Evolutionary conservation across 1,284 basidiomycete genomes (phyloP), one percentile per base, ranked within the genome.

Genomic region (Pascua guehoae): DNA sequence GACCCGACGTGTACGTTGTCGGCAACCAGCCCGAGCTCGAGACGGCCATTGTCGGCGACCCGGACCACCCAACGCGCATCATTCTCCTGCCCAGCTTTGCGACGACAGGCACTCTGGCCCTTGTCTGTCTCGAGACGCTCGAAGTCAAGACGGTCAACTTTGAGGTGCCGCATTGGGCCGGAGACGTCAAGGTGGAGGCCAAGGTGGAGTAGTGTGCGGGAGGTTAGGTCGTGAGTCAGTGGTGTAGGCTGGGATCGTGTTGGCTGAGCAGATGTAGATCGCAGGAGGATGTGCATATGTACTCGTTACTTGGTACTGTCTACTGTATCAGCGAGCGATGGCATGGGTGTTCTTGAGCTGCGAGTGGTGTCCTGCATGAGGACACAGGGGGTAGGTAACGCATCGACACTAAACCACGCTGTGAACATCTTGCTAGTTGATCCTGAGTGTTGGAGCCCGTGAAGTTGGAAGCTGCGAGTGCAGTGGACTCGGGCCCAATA

Each of bases 1-100:
- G 89, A 9, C 96, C 96, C 10, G 85, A 97, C 71, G 76, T 98
- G 39, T 95, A 96, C 71, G 81, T 96, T 62, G 81, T 96, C n/a
- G 95, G 96, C 24, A 91, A 91, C 64, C 95, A 98, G 78, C 86
- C 89, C 49, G 80, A 78, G 61, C 95, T 95, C 72, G 83, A 81
- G 57, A 94, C 92, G 2, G 81, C 82, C 51, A 60, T 92, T 36
- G 83, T 90, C 8, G 77, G 78, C 36, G 79, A 79, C 62, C 41
- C 62, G 1, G 75, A 74, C 37, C 68, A 72, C 62, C 66, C 78
- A 62, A 80, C 83, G 65, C 82, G 94, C 41, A 81, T 98, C 32
- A 81, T 98, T 15, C 80, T 97, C 51, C 79, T 98, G 12, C 96
- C 96, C 0, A 81, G 81, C 18, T 98, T 98, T 72, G 81, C 86